Base-by-base conservation (phyloP, 805 yeast species). In the Yamadazyma philogaea region DNA sequence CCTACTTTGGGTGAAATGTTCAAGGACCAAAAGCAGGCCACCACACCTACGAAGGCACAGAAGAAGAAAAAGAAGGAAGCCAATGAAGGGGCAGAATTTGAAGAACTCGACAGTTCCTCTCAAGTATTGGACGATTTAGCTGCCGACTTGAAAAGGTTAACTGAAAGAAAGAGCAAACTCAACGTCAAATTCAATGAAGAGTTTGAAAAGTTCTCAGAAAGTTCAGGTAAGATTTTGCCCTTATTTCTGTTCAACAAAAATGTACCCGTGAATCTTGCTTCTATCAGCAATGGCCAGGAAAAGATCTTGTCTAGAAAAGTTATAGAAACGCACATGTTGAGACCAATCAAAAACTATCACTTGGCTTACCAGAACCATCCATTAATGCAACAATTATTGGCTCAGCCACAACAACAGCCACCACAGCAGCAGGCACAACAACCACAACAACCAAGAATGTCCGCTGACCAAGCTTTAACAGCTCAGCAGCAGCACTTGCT, bases 1-100 rank as follows among this genome's bases (percentile, higher is more conserved):
- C 83, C 85, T 37, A 72, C 84, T 1, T 64, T 79, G 46, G 80
- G 81, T 3, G 75, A 69, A 46, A 68, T 69, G 16, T 60, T 64
- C 51, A 64, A 59, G 45, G 69, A 68, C 15, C 69, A 63, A 43
- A 64, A 62, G 42, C 66, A 53, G 34, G 53, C 56, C 51, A 57
- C 58, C 43, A 60, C 61, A 43, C 54, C 59, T 50, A 57, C 58
- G 44, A 60, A 61, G 44, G 36, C 42, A 12, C 26, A 26, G 12
- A 43, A 35, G 24, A 42, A 46, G 33, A 63, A 64, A 37, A 56
- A 65, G 26, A 57, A 61, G 42, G 62, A 56, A 33, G 58, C 67
- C 45, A 66, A 72, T 8, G 81, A 76, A 57, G 81, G 76, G 47
- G 68, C 76, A 27, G 69, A 74, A 41, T 61, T 65, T 46, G 75